Conservation (phyloP, 2,329 filamentous ascomycete species). For the Exophiala viscosa region DNA sequence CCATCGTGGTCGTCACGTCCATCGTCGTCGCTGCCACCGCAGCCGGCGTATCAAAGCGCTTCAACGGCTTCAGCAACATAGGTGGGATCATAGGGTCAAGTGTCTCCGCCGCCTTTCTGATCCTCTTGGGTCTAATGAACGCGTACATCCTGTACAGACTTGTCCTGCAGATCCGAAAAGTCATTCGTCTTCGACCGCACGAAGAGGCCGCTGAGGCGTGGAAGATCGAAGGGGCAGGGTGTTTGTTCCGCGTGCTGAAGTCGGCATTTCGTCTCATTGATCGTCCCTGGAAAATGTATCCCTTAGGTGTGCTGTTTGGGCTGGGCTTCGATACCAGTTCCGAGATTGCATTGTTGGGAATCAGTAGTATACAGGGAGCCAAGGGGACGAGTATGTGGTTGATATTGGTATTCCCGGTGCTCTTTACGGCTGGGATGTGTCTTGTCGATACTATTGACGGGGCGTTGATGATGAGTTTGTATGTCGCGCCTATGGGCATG, state of each 20-base stretch:
- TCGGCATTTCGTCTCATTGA: constrained; percentile 71
- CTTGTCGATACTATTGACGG: constrained; percentile 89
- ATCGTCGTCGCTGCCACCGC: constrained; percentile 88
- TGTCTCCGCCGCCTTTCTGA: constrained; percentile 77
- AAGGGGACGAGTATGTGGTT: constrained; percentile 89
- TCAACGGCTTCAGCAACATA: constrained; percentile 72
- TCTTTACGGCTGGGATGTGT: constrained; percentile 98
- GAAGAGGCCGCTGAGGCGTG: constrained; percentile 52
- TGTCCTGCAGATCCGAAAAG: constrained; percentile 61
- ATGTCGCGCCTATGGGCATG: constrained; percentile 56
- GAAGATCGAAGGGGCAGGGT: constrained; percentile 71
- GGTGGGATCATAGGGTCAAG: constrained; percentile 88
- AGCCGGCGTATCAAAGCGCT: constrained; percentile 74
- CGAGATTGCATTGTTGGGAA: constrained; percentile 86
- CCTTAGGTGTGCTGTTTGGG: constrained; percentile 81
- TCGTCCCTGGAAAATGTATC: constrained; percentile 87
- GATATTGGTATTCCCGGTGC: constrained; percentile 82
- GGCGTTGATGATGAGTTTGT: constrained; percentile 90
- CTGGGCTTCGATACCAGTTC: constrained; percentile 94
- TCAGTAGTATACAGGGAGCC: constrained; percentile 80
- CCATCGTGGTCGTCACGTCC: constrained; percentile 85
- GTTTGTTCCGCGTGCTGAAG: constrained; percentile 68
- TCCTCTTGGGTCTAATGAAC: constrained; percentile 79
- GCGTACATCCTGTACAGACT: constrained; percentile 79
- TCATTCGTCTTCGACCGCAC: constrained; percentile 51